Conservation (phyloP, 106 monocot species). For the Apostasia ramifera region DNA sequence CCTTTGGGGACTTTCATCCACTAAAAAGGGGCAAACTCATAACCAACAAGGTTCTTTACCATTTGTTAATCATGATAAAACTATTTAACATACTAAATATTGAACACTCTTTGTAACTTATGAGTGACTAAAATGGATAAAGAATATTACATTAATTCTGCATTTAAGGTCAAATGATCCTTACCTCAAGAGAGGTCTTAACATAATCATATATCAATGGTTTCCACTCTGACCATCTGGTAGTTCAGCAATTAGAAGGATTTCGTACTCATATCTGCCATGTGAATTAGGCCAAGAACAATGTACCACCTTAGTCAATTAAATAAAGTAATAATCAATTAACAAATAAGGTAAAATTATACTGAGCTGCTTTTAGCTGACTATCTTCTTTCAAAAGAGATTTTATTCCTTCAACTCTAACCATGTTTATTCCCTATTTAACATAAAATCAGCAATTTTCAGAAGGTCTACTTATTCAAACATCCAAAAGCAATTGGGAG, state of each 20-base stretch:
- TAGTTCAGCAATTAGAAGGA: slow-evolving; percentile 97
- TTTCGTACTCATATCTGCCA: slow-evolving; percentile 79
- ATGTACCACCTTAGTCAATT: background rate
- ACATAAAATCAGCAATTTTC: background rate
- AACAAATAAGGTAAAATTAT: slow-evolving; percentile 6
- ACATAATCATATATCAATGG: slow-evolving; percentile 50
- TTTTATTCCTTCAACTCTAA: slow-evolving; percentile 96
- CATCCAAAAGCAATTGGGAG: too few relatives aligned
- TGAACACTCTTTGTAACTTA: background rate
- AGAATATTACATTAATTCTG: background rate
- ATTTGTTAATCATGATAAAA: slow-evolving; percentile 87
- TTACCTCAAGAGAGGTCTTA: slow-evolving; percentile 93
- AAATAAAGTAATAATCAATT: background rate
- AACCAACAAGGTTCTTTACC: slow-evolving; percentile 88
- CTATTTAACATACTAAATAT: slow-evolving; percentile 23
- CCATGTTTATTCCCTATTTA: slow-evolving; percentile 91
- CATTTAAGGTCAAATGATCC: background rate
- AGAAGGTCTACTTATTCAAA: background rate
- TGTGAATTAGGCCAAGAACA: slow-evolving; percentile 9
- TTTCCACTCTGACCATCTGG: slow-evolving; percentile 99
- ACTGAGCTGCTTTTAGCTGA: slow-evolving; percentile 75
- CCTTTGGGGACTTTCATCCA: slow-evolving; percentile 93
- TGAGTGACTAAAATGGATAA: background rate
- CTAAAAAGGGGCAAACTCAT: slow-evolving; percentile 94
- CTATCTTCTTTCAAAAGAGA: slow-evolving; percentile 93